Evolutionary conservation across 176 grass and related monocot genomes (phyloP).

Genomic region (Oryza coarctata): DNA sequence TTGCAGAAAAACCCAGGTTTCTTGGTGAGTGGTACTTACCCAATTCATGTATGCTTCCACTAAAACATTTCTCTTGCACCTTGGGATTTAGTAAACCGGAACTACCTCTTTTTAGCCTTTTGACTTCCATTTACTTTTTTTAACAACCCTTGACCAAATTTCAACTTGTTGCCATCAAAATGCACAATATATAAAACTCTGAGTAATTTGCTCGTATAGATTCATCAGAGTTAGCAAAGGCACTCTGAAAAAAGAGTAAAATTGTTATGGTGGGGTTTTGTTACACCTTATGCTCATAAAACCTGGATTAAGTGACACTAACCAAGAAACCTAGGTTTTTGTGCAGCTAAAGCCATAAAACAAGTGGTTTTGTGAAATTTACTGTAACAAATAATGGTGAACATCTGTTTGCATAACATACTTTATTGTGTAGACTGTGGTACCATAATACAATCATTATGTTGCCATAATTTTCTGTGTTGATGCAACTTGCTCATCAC

Average conservation of each 20-base stretch:
- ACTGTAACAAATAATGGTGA: constrained; percentile 9
- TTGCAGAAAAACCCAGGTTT: too few relatives aligned
- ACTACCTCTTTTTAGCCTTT: too few relatives aligned
- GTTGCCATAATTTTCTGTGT: neutral
- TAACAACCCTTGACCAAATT: too few relatives aligned
- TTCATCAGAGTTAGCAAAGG: neutral
- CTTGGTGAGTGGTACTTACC: too few relatives aligned
- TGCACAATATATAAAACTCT: neutral
- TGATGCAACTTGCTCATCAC: neutral
- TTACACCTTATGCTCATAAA: neutral
- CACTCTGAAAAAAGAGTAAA: neutral
- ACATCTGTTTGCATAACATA: neutral
- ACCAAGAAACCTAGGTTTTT: neutral
- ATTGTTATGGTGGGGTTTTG: neutral
- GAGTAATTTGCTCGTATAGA: neutral
- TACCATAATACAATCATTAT: neutral
- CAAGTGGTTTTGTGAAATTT: neutral
- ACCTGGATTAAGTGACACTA: neutral
- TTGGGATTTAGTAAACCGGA: too few relatives aligned
- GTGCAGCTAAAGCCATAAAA: neutral
- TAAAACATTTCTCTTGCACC: too few relatives aligned
- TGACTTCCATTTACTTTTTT: too few relatives aligned
- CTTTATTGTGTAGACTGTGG: neutral
- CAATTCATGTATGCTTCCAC: too few relatives aligned
- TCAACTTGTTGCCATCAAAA: too few relatives aligned